phyloP scores from a whole-genome alignment of 345 rosid species.

The Eucalyptus guilfoylei region DNA sequence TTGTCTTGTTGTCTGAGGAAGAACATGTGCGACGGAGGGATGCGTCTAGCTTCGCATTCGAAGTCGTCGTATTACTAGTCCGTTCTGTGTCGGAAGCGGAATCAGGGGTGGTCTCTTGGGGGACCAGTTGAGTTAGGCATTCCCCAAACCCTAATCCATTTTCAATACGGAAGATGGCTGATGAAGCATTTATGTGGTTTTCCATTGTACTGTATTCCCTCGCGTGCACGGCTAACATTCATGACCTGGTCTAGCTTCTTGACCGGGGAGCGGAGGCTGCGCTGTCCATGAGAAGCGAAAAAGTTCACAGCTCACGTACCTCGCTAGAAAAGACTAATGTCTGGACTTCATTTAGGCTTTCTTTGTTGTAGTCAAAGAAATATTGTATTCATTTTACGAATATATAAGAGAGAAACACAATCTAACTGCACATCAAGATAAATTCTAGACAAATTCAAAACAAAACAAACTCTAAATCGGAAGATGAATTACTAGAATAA shows the following conservation, averaged over 20 bases:
- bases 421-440: no score
- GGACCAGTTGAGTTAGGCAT: not conserved
- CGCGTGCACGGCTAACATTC: not conserved
- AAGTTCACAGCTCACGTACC: not conserved
- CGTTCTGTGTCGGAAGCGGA: not conserved
- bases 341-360: not conserved
- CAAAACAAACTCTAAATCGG: no score
- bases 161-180: not conserved
- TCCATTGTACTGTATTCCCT: not conserved
- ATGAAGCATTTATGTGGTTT: not conserved
- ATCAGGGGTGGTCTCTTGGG: not conserved
- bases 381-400: not conserved
- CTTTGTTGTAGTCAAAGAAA: not conserved
- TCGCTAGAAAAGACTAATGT: not conserved
- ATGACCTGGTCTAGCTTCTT: not conserved
- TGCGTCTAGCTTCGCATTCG: not conserved
- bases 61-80: not conserved
- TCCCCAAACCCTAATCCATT: not conserved
- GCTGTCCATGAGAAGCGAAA: not conserved
- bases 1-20: not conserved
- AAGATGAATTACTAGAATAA: no score
- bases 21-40: not conserved
- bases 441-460: no score
- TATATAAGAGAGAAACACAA: no score
- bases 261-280: not conserved